Base-by-base conservation (phyloP, 1,284 basidiomycete species). In the Cryptococcus deneoformans region DNA sequence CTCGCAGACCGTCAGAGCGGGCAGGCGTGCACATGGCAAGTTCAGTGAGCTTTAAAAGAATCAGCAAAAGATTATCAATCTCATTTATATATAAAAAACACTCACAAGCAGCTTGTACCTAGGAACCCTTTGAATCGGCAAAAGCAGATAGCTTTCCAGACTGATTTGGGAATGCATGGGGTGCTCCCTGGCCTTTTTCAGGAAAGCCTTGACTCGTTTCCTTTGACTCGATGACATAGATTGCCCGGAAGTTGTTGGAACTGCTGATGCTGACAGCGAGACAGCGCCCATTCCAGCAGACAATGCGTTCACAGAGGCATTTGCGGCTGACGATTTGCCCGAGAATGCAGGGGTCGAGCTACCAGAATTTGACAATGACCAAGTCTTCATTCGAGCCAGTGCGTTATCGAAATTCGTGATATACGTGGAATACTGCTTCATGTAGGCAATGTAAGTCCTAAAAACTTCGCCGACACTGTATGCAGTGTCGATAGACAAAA, bases 371-470 rank as follows among this genome's bases (percentile, higher is more conserved):
- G 48, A 36, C 14, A 12, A 14, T 20, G 85, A 82, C 93, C 93
- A 97, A 55, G 85, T 82, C 73, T 87, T 88, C 69, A 96, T 86
- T 51, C 92, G 85, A 62, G 90, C 85, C 12, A 93, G 84, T 2
- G 92, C 89, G 70, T 88, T 90, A 75, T 96, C 92, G 75, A 95
- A 95, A 74, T 94, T 92, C 78, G 94, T 96, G 82, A 95, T 95
- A 75, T 95, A 97, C 43, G 88, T 89, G 50, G 91, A 93, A 77
- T 97, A 97, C 87, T 97, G 92, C 79, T 84, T 91, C 90, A 97
- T 91, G 81, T 95, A 95, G 7, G 92, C 91, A 43, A 91, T 90
- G 76, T 97, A 92, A 50, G 87, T 89, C 60, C 88, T 80, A 77
- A 99, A 99, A 44, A 90, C 92, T 60, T 88, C 85, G 6, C 92